Evolutionary conservation across 345 rosid genomes (phyloP).

Genomic region (Brassica juncea): DNA sequence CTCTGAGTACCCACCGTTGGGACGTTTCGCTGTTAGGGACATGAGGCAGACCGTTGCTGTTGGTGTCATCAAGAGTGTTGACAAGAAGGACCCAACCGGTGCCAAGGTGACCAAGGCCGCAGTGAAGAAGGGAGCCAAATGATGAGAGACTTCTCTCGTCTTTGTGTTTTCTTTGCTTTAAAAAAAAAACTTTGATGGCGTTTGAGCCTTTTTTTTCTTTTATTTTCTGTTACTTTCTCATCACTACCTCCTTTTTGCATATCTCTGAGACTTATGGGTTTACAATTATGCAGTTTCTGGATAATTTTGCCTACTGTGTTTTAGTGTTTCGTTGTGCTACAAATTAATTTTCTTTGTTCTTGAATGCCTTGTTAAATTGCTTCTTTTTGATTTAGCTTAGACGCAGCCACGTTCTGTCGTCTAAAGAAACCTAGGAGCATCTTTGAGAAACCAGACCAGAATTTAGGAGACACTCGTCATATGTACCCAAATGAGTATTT

Average conservation of each 20-base stretch:
- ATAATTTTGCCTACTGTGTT: slow-evolving; percentile 4
- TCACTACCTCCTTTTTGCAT: slow-evolving; percentile 26
- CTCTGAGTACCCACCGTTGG: slow-evolving; percentile 78
- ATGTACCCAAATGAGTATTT: no score
- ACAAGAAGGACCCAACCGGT: slow-evolving; percentile 79
- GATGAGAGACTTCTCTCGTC: slow-evolving; percentile 35
- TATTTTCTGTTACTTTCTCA: slow-evolving; percentile 9
- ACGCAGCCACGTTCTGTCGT: not conserved
- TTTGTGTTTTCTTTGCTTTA: not conserved
- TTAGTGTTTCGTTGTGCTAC: not conserved
- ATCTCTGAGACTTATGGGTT: slow-evolving; percentile 21
- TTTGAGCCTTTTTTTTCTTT: slow-evolving; percentile 25
- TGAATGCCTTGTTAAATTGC: not conserved
- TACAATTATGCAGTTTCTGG: slow-evolving; percentile 21
- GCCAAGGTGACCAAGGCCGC: slow-evolving; percentile 93
- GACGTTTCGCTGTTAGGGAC: slow-evolving; percentile 88
- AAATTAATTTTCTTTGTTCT: not conserved
- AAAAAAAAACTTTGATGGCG: slow-evolving; percentile 25
- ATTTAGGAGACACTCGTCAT: no score
- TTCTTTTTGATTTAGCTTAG: not conserved
- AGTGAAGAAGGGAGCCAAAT: slow-evolving; percentile 80
- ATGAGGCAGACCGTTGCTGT: slow-evolving; percentile 95
- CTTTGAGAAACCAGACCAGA: not conserved
- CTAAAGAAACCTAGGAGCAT: not conserved
- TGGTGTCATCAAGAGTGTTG: slow-evolving; percentile 84